Base-by-base conservation (phyloP, 2,329 filamentous ascomycete genomes). In the Elsinoe perseae region DNA sequence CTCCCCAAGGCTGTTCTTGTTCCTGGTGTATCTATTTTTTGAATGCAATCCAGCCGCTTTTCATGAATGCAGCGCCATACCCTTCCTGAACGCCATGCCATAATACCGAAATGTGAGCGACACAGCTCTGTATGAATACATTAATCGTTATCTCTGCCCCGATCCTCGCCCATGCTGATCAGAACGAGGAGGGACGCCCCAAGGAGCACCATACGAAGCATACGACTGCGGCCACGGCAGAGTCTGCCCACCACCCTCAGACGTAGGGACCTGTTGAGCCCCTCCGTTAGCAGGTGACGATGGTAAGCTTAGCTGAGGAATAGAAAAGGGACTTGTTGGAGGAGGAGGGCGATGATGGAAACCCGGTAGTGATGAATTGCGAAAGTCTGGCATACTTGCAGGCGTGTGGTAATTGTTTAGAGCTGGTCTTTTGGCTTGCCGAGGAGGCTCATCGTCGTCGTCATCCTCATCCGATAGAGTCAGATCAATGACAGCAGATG, bases 401-500 rank as follows among this genome's bases (percentile, higher is more conserved):
- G 59, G 59, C 34, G 59, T 60, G 36, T 61, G 57, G 43, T 58
- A 61, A 48, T 50, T 57, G 30, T 56, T 61, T 54, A 64, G 64
- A 50, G 59, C 59, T 48, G 64, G 64, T 56, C 68, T 61, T 58
- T 70, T 70, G 16, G 65, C 62, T 46, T 66, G 66, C 36, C 69
- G 62, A 34, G 65, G 64, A 21, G 66, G 67, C 57, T 71, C 68
- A 64, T 77, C 75, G 54, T 76, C 48, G 59, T 76, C 74, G 57
- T 71, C 68, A 64, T 77, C 75, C 54, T 76, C 48, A 58, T 76
- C 74, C 59, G 71, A 74, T 46, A 77, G 61, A 1, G 75, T 77
- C 63, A 77, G 65, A 60, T 77, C 75, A 54, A 78, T 75, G 23
- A 77, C 73, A 54, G 75, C 73, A 10, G 72, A 70, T 27, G 69